phyloP scores from a whole-genome alignment of 2,329 filamentous ascomycete genomes.

The Rhexocercosporidium sp. region DNA sequence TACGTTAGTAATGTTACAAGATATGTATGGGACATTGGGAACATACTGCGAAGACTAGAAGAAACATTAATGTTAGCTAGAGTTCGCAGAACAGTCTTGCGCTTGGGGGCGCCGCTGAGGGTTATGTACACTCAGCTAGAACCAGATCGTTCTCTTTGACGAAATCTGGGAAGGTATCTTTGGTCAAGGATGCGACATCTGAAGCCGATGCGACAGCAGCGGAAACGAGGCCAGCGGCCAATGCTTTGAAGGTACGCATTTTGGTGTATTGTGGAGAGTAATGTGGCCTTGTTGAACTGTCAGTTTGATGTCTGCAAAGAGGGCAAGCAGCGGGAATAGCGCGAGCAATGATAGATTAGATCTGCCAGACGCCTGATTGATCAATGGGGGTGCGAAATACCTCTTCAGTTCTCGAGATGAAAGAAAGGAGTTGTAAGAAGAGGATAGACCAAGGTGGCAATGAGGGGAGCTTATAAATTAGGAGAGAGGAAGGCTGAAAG shows the following conservation, averaged over 20 bases:
- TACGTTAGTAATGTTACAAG: constrained; percentile 35
- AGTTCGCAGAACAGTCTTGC: constrained; percentile 10
- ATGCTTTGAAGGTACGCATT: constrained; percentile 41
- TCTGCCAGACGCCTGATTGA: neutral
- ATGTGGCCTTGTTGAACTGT: constrained; percentile 25
- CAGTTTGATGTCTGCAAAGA: neutral
- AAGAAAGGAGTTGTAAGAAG: neutral
- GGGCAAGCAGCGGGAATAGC: neutral
- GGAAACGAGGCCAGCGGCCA: constrained; percentile 40
- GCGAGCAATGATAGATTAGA: neutral
- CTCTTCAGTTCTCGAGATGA: constrained; percentile 19
- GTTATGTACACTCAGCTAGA: constrained; percentile 83
- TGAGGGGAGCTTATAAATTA: constrained; percentile 27
- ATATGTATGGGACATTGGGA: constrained; percentile 50
- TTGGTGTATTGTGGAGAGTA: constrained; percentile 22
- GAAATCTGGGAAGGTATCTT: constrained; percentile 86
- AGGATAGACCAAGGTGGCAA: constrained; percentile 16
- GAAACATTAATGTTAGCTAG: constrained; percentile 28
- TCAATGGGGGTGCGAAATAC: constrained; percentile 14
- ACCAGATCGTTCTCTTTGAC: constrained; percentile 86
- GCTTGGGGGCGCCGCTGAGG: neutral
- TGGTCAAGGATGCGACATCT: constrained; percentile 84
- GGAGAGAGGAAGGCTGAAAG: constrained; percentile 13
- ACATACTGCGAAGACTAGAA: constrained; percentile 89
- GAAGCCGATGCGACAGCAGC: constrained; percentile 69